Conservation (phyloP, 2,329 filamentous ascomycete species). For the Endocalyx cinctus region DNA sequence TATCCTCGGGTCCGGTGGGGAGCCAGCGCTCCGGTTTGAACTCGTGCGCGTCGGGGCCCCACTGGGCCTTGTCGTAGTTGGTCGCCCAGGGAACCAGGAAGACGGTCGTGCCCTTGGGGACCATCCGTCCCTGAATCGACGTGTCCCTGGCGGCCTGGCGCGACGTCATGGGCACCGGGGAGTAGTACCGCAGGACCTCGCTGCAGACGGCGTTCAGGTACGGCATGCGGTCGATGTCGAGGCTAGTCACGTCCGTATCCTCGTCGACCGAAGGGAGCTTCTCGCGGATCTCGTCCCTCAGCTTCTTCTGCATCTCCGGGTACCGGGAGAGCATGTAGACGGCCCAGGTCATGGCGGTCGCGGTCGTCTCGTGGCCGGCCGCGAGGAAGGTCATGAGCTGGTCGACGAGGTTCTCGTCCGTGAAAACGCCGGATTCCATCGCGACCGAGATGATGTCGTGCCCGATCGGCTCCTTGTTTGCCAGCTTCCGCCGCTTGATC, state of each 20-base stretch:
- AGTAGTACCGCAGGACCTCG: conserved; percentile 37
- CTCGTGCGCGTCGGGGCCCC: conserved; percentile 68
- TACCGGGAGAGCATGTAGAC: conserved; percentile 33
- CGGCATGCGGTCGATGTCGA: conserved; percentile 33
- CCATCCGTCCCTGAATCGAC: conserved; percentile 49
- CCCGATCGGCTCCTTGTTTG: conserved; percentile 36
- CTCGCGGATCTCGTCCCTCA: conserved; percentile 35
- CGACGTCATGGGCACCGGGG: conserved; percentile 50
- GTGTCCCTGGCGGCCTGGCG: conserved; percentile 54
- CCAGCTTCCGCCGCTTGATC: conserved; percentile 58
- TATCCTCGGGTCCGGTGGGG: conserved; percentile 29
- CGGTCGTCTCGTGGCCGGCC: conserved; percentile 41
- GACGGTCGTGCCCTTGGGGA: conserved; percentile 62
- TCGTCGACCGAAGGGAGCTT: conserved; percentile 31
- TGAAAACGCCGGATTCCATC: conserved; percentile 32
- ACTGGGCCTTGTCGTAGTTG: conserved; percentile 65
- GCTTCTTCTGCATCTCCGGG: conserved; percentile 31
- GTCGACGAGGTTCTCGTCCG: conserved; percentile 33
- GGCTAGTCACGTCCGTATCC: conserved; percentile 20
- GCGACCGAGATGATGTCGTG: conserved; percentile 35
- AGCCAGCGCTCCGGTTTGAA: conserved; percentile 82
- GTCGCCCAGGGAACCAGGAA: conserved; percentile 62
- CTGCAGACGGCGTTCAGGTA: conserved; percentile 40
- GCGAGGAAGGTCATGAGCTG: conserved; percentile 40
- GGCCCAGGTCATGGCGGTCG: conserved; percentile 35